Evolutionary conservation across 768 basidiomycete genomes (phyloP), one percentile per base, ranked within the genome.

Genomic region (Trametes villosa): DNA sequence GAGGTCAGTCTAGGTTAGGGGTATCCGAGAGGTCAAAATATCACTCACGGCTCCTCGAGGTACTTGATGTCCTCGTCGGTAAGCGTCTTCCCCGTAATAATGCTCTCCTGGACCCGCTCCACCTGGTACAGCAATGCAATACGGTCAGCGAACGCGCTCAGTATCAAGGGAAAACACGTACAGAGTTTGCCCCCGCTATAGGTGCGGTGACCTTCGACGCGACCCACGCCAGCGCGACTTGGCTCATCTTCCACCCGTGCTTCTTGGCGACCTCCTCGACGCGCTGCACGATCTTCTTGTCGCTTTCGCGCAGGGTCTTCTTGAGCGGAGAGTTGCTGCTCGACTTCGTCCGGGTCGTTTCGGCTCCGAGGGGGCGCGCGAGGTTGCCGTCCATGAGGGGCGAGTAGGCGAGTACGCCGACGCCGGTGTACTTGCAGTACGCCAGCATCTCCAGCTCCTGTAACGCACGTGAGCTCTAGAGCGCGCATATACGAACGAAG

Each of bases 61-160:
- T 77, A 78, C 70, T 82, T 77, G 42, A 84, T 72, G 64, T 90
- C 87, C 18, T 87, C 86, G 0, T 76, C 73, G 0, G 79, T 79
- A 42, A 89, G 75, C 51, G 76, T 74, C 41, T 86, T 63, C 47
- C 84, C 67, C 5, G 47, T 45, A 20, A 71, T 63, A 29, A 78
- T 72, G 15, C 65, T 71, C 45, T 75, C 69, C 52, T 69, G 53
- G 24, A 78, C 48, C 15, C 75, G 65, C 45, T 65, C 33, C 40
- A 42, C 27, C 60, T 65, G n/a, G n/a, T n/a, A n/a, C n/a, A n/a
- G n/a, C n/a, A n/a, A 33, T 29, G 26, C 26, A 42, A 15, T 24
- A 48, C 26, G 15, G 4, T 18, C 8, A 9, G 20, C 18, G 41
- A n/a, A 4, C 18, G 4, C n/a, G 2, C 9, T 8, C 20, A 22